Evolutionary conservation across 495 filamentous ascomycete species (phyloP), one percentile per base, ranked within the genome.

Genomic region (Acidiella bohemica): DNA sequence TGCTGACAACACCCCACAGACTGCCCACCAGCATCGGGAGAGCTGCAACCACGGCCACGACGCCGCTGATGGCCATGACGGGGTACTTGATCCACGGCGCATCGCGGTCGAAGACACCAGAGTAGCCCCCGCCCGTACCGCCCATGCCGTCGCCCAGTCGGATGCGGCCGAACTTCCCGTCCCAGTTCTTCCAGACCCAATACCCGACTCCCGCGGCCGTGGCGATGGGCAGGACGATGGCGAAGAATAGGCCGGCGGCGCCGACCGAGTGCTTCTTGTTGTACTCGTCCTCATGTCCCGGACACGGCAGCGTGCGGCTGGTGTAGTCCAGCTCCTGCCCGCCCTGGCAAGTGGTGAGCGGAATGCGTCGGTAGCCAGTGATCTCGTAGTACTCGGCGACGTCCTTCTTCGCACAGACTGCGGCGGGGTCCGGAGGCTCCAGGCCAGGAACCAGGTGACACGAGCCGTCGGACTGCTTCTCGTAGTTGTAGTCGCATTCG

Each of bases 401-500:
- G 14, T 76, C 67, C 2, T 77, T 73, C 48, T 95, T 65, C 5
- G 75, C 65, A 63, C 90, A 99, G 29, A 67, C 55, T 29, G 68
- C 66, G 41, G 66, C 63, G 37, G 78, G 75, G 53, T 88, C 71
- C n/a, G 76, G 67, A 17, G 76, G 73, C 7, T 60, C 17, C 32
- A 84, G 69, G 19, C 85, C 87, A 0, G 64, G 49, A 21, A 94
- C 81, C 25, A 90, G 75, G 5, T 50, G 48, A 60, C 92, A 99
- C 44, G 74, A 73, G 29, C 77, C 78, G 55, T 85, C 81, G 24
- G 53, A 68, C 58, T 78, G 70, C 28, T 77, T 71, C 57, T 94
- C 73, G 58, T 72, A 99, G 62, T 99, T 99, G 67, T 81, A 99
- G 57, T 94, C 88, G 64, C 90, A 99, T 72, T 99, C 92, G 60